Conservation (phyloP, 2,329 filamentous ascomycete genomes). For the Alternaria angustiovoidea region DNA sequence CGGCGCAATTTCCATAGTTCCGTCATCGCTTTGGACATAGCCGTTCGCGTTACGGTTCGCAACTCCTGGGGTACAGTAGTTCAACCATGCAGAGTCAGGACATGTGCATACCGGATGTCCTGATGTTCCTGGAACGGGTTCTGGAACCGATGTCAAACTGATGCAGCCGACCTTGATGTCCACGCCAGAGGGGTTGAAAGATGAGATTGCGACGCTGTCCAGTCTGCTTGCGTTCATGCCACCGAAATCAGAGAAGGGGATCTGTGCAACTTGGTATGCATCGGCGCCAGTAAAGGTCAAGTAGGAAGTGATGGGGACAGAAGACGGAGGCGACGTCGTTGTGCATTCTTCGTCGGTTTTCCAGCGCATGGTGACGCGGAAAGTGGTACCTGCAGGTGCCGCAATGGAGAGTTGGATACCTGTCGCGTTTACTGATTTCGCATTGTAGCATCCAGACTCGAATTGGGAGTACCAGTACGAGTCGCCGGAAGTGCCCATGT, state of each 20-base stretch:
- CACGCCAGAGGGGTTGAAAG: conserved; percentile 3
- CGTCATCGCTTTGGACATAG: conserved; percentile 13
- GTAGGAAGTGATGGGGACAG: conserved; percentile 7
- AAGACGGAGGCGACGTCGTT: neutral
- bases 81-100: conserved; percentile 10
- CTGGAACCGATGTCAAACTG: conserved; percentile 3
- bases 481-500: neutral
- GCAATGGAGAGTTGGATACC: conserved; percentile 12
- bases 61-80: conserved; percentile 11
- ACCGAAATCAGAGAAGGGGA: conserved; percentile 15
- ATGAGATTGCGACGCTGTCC: conserved; percentile 9
- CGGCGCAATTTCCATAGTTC: conserved; percentile 11
- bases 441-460: conserved; percentile 9
- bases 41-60: conserved; percentile 7
- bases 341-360: conserved; percentile 8
- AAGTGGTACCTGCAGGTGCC: conserved; percentile 7
- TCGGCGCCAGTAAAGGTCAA: neutral
- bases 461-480: conserved; percentile 17
- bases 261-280: conserved; percentile 12
- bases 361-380: conserved; percentile 13
- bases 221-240: conserved; percentile 15
- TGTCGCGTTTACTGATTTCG: conserved; percentile 8
- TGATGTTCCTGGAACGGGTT: neutral
- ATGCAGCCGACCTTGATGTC: conserved; percentile 10
- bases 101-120: conserved; percentile 1